phyloP scores from a whole-genome alignment of 306 rosid species.

The Cucumis cinereus region DNA sequence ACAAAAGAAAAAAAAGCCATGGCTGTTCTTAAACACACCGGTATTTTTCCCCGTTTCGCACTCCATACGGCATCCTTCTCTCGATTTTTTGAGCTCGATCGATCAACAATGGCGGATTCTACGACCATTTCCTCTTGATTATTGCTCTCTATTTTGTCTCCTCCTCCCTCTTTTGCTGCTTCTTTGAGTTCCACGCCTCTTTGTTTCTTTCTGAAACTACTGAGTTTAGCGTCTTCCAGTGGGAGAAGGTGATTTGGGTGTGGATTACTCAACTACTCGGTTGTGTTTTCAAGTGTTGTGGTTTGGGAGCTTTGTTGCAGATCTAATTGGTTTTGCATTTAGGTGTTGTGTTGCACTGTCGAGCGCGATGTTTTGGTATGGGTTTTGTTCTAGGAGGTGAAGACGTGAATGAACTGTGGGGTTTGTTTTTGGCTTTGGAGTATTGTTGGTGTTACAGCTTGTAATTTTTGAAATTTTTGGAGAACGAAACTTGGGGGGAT shows the following conservation, averaged over 20 bases:
- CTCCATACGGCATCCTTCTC: slow-evolving; percentile 8
- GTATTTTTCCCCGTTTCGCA: slow-evolving; percentile 30
- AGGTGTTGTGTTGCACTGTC: slow-evolving; percentile 11
- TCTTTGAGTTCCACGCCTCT: not conserved
- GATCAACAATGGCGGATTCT: not conserved
- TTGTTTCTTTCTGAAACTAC: not conserved
- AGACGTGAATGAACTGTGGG: slow-evolving; percentile 8
- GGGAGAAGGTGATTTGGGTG: not conserved
- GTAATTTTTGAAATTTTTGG: slow-evolving; percentile 11
- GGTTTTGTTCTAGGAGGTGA: slow-evolving; percentile 11
- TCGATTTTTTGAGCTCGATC: slow-evolving; percentile 11
- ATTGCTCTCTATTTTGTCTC: not conserved
- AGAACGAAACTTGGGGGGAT: slow-evolving; percentile 14
- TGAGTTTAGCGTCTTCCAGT: not conserved
- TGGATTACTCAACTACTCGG: not conserved
- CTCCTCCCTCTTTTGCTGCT: not conserved
- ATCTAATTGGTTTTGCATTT: slow-evolving; percentile 19
- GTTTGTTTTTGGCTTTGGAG: slow-evolving; percentile 9
- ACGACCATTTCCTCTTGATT: not conserved
- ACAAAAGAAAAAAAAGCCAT: not conserved
- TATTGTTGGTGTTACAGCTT: slow-evolving; percentile 1
- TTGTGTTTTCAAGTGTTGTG: not conserved
- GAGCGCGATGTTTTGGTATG: slow-evolving; percentile 12
- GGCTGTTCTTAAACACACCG: slow-evolving; percentile 1
- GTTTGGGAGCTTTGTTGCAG: slow-evolving; percentile 14